phyloP scores from a whole-genome alignment of 2,329 filamentous ascomycete genomes.

The Colletotrichum truncatum region DNA sequence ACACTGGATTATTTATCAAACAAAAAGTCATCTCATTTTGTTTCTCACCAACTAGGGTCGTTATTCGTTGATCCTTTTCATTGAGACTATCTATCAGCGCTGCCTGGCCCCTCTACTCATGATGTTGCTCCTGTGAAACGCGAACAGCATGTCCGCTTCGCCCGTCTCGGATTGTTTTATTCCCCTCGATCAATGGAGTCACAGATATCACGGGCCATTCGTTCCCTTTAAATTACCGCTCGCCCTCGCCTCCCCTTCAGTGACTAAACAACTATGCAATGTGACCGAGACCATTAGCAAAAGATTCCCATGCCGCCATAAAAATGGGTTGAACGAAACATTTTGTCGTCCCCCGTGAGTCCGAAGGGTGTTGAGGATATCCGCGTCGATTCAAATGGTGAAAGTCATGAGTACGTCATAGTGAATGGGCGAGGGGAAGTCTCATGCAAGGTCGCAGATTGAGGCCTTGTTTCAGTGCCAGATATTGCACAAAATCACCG shows the following conservation, averaged over 20 bases:
- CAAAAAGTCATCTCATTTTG: neutral
- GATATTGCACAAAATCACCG: neutral
- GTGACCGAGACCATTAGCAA: conserved; percentile 30
- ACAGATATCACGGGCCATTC: conserved; percentile 15
- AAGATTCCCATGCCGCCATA: conserved; percentile 24
- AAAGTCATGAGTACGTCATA: conserved; percentile 25
- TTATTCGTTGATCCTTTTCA: conserved; percentile 24
- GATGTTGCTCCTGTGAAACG: conserved; percentile 13
- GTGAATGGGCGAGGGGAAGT: conserved; percentile 1
- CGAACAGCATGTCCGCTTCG: conserved; percentile 1
- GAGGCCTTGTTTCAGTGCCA: neutral
- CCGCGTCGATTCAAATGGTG: conserved; percentile 23
- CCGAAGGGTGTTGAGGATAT: conserved; percentile 29
- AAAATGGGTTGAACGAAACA: conserved; percentile 28
- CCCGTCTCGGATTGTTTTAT: neutral
- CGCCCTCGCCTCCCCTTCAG: conserved; percentile 6
- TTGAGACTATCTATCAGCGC: conserved; percentile 29
- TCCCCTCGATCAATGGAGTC: conserved; percentile 6
- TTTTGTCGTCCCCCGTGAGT: conserved; percentile 24
- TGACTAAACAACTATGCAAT: conserved; percentile 30
- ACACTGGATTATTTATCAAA: neutral
- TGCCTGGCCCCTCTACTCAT: conserved; percentile 8
- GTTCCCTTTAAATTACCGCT: conserved; percentile 28
- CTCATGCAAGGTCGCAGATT: neutral
- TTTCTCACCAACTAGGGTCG: neutral